Evolutionary conservation across 345 rosid species (phyloP).

Genomic region (Eucalyptus curtisii): DNA sequence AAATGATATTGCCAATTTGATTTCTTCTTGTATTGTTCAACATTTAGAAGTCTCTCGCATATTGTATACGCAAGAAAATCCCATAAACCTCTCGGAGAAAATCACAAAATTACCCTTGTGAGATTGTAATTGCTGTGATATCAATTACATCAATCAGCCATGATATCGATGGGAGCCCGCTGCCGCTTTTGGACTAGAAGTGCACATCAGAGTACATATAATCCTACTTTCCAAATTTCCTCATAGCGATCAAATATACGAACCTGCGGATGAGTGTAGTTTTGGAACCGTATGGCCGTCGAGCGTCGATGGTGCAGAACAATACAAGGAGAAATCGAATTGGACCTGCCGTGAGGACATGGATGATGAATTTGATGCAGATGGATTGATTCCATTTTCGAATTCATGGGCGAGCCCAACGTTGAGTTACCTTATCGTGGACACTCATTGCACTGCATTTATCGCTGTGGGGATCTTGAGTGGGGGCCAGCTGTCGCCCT

Average conservation of each 20-base stretch:
- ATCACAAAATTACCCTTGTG: neutral
- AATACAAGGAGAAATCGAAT: neutral
- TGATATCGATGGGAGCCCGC: neutral
- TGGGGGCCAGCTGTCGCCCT: neutral
- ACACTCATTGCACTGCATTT: neutral
- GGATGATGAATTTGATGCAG: neutral
- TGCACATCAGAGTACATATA: no score
- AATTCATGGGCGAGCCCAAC: neutral
- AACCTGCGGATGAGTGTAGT: no score
- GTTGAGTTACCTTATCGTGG: neutral
- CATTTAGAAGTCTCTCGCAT: neutral
- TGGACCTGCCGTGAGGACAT: no score
- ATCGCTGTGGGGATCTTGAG: neutral
- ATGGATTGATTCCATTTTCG: neutral
- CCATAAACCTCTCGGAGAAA: neutral
- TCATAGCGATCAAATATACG: no score
- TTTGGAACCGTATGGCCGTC: no score
- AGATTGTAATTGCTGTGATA: neutral
- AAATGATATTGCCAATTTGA: neutral
- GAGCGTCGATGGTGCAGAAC: neutral
- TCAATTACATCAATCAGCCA: neutral
- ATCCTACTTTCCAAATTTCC: no score
- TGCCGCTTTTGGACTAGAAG: no score
- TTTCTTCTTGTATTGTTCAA: no score
- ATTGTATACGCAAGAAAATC: neutral